Conservation (phyloP, 2,329 filamentous ascomycete species). For the Didymosphaeria variabile region DNA sequence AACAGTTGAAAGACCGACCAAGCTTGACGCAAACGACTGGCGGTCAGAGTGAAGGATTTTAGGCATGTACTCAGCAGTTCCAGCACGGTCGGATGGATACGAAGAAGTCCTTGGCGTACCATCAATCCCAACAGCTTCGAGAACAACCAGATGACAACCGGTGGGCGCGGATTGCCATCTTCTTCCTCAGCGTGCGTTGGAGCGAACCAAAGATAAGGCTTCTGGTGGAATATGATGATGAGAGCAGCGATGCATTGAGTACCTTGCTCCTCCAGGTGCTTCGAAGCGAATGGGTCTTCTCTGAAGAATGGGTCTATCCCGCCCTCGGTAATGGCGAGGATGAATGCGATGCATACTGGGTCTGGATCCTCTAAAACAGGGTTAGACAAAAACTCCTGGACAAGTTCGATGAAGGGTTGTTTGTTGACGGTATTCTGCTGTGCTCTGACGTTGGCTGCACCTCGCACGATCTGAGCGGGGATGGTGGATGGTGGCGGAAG, state of each 20-base stretch:
- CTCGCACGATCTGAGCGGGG: constrained; percentile 86
- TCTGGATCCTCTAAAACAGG: constrained; percentile 67
- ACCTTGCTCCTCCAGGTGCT: constrained; percentile 67
- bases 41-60: constrained; percentile 44
- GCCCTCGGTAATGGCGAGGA: constrained; percentile 83
- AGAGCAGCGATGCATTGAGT: constrained; percentile 81
- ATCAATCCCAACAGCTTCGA: constrained; percentile 62
- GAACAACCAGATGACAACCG: constrained; percentile 64
- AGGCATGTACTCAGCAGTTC: constrained; percentile 51
- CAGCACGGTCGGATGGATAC: constrained; percentile 50
- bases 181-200: constrained; percentile 38
- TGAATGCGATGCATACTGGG: constrained; percentile 80
- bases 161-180: constrained; percentile 48
- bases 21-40: constrained; percentile 48
- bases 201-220: constrained; percentile 70
- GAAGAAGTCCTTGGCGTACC: constrained; percentile 51
- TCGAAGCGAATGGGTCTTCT: constrained; percentile 73
- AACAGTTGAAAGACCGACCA: constrained; percentile 47
- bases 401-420: constrained; percentile 77
- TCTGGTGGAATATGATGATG: constrained; percentile 76
- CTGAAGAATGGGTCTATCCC: constrained; percentile 75
- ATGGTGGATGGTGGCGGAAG: constrained; percentile 75
- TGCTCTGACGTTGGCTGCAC: constrained; percentile 72
- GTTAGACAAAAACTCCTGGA: constrained; percentile 68
- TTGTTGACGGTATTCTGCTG: constrained; percentile 72